Evolutionary conservation across 2,329 filamentous ascomycete genomes (phyloP).

Genomic region (Ophiostoma sp.): DNA sequence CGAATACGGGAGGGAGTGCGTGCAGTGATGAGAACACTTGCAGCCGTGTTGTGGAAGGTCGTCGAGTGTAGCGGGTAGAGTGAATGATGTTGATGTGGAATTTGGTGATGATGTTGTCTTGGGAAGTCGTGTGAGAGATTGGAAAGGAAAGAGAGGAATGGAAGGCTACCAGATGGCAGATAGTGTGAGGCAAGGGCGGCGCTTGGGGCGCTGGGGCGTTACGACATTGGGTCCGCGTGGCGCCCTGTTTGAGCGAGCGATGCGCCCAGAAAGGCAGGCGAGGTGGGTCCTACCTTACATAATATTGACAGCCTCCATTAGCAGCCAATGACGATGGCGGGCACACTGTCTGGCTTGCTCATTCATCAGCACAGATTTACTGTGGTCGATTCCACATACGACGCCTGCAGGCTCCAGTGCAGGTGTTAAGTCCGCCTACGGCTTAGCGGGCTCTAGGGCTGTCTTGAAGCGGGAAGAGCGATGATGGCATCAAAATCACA

Average conservation of each 20-base stretch:
- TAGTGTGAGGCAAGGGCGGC: conserved; percentile 12
- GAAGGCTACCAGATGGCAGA: neutral
- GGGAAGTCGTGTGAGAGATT: neutral
- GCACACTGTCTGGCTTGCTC: neutral
- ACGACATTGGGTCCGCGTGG: conserved; percentile 16
- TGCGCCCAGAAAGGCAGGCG: conserved; percentile 11
- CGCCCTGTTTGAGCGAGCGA: conserved; percentile 2
- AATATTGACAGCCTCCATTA: neutral
- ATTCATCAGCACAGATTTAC: neutral
- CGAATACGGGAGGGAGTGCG: neutral
- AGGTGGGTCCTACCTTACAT: conserved; percentile 1
- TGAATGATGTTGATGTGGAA: neutral
- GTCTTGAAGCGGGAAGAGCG: neutral
- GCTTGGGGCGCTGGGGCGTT: conserved; percentile 5
- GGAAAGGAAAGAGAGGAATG: neutral
- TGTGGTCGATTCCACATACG: neutral
- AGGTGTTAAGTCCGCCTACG: neutral
- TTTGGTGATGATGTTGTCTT: neutral
- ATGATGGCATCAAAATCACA: neutral
- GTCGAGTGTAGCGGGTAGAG: neutral
- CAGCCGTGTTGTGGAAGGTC: neutral
- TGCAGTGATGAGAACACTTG: neutral
- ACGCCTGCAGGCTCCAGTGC: neutral
- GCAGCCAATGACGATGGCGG: neutral
- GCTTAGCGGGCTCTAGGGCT: neutral